These are phyloP conservation scores for Lipomyces yarrowii DNA, from an alignment of 1,139 yeast genomes.

Conservation along the genomic window DNA sequence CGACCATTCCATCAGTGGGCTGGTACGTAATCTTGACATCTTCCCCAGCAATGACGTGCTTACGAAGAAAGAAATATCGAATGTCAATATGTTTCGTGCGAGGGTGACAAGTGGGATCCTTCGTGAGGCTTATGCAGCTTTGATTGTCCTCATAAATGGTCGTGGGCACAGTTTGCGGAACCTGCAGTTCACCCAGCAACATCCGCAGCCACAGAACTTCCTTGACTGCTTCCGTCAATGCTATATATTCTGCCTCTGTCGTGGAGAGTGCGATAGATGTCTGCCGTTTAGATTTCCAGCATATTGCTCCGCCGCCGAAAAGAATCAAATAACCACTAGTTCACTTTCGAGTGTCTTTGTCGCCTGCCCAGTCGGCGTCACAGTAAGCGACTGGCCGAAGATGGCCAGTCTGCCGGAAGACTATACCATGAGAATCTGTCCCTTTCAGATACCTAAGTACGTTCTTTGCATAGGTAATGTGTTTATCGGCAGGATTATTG, in stretches of 20 bases:
- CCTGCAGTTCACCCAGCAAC: neutral
- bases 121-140: neutral
- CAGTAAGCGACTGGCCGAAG: too few species aligned
- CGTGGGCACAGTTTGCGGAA: neutral
- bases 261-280: neutral
- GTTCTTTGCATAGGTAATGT: too few species aligned
- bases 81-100: neutral
- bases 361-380: too few species aligned
- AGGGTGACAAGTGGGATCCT: neutral
- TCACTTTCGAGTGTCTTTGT: too few species aligned
- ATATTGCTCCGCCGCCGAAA: neutral
- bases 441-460: too few species aligned
- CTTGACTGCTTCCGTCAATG: neutral
- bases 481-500: too few species aligned
- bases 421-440: too few species aligned
- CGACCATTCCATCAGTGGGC: neutral
- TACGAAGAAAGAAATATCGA: neutral
- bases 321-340: too few species aligned
- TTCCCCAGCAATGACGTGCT: neutral
- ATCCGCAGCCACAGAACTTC: neutral
- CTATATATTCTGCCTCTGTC: neutral
- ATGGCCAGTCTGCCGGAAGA: too few species aligned
- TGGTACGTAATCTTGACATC: neutral
- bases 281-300: neutral
- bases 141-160: neutral